A percentile compares a stretch with the other conserved stretches of the same genome.
phyloP scores from a whole-genome alignment of 805 yeast species.

The Pichia manshurica region DNA sequence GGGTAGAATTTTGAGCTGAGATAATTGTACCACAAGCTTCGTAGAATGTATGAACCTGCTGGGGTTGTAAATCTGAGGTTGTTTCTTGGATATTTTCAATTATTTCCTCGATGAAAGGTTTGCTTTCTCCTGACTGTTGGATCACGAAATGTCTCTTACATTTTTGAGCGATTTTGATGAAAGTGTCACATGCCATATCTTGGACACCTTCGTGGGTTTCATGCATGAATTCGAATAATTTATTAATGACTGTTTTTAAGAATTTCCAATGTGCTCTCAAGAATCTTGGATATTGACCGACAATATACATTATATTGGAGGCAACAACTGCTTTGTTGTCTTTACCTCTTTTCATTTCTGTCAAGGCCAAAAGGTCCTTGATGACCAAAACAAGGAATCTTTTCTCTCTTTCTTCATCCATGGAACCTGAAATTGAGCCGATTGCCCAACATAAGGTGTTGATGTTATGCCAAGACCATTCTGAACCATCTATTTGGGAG shows the following conservation, averaged over 20 bases:
- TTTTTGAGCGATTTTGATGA: constrained; percentile 89
- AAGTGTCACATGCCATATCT: constrained; percentile 99
- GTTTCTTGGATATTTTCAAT: constrained; percentile 76
- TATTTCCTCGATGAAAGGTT: constrained; percentile 88
- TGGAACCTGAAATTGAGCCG: constrained; percentile 97
- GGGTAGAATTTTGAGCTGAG: constrained; percentile 72
- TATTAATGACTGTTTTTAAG: constrained; percentile 89
- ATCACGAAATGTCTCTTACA: constrained; percentile 94
- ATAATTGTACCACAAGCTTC: constrained; percentile 95
- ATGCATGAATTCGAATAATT: constrained; percentile 97
- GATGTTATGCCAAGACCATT: constrained; percentile 99
- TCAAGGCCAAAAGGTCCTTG: constrained; percentile 82
- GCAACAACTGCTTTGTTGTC: constrained; percentile 99
- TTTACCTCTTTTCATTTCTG: constrained; percentile 95
- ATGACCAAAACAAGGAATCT: constrained; percentile 89
- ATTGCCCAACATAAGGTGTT: constrained; percentile 99
- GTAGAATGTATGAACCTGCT: constrained; percentile 95
- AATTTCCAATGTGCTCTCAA: constrained; percentile 98
- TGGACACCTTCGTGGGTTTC: constrained; percentile 99
- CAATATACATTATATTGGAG: constrained; percentile 98
- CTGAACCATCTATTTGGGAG: constrained; percentile 89
- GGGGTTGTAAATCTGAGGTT: constrained; percentile 91
- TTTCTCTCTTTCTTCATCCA: constrained; percentile 97
- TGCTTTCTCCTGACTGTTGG: constrained; percentile 76
- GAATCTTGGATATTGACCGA: constrained; percentile 97